Evolutionary conservation across 805 yeast species (phyloP).

Genomic region (Cyberlindnera japonica): DNA sequence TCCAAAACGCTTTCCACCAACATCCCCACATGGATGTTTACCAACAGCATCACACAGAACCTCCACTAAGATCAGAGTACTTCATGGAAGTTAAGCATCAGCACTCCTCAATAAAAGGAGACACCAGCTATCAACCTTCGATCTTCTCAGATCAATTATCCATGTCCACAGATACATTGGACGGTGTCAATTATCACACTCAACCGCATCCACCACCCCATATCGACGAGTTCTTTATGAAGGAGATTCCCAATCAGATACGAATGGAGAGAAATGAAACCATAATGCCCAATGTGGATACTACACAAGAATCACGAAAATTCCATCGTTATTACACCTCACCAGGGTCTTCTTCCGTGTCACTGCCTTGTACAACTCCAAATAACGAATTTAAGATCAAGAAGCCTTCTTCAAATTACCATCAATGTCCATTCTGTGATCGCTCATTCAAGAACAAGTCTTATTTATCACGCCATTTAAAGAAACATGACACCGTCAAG

Average conservation of each 20-base stretch:
- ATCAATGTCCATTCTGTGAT: constrained; percentile 61
- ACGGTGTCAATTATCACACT: constrained; percentile 8
- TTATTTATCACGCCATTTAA: constrained; percentile 76
- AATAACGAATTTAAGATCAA: constrained; percentile 5
- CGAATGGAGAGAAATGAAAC: constrained; percentile 14
- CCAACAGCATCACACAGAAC: constrained; percentile 11
- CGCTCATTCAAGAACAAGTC: constrained; percentile 74
- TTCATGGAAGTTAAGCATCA: no score
- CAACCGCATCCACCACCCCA: neutral
- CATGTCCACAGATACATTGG: constrained; percentile 9
- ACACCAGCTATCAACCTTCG: constrained; percentile 19
- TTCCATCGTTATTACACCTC: constrained; percentile 25
- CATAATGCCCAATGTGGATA: constrained; percentile 6
- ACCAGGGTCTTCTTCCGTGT: no score
- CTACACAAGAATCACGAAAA: no score
- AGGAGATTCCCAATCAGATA: constrained; percentile 20
- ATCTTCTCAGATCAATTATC: constrained; percentile 17
- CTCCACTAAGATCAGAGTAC: constrained; percentile 6
- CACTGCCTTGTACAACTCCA: constrained; percentile 8
- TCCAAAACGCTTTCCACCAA: neutral
- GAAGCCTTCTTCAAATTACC: constrained; percentile 12
- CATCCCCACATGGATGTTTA: neutral
- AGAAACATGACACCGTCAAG: constrained; percentile 72
- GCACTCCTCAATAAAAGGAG: no score
- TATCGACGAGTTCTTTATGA: constrained; percentile 20